Evolutionary conservation across 2,329 filamentous ascomycete genomes (phyloP).

Genomic region (Cladophialophora chaetospira): DNA sequence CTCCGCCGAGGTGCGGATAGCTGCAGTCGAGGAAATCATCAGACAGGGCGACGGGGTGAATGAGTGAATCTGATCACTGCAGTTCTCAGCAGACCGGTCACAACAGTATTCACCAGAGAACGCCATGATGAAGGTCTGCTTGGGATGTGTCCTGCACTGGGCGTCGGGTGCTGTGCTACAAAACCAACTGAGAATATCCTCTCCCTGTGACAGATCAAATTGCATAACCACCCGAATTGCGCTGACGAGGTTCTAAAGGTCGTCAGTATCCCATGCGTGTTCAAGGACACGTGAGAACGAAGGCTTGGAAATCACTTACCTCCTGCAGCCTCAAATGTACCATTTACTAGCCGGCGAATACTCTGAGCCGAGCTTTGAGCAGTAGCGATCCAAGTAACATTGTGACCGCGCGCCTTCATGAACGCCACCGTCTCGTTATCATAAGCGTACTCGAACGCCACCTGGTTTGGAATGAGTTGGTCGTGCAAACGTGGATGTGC

Average conservation of each 20-base stretch:
- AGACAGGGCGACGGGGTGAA: too few species aligned
- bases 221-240: not conserved
- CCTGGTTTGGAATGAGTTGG: conserved; percentile 72
- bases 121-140: too few species aligned
- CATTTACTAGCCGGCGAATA: conserved; percentile 62
- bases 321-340: conserved; percentile 73
- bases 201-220: not conserved
- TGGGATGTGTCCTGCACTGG: not conserved
- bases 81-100: too few species aligned
- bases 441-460: conserved; percentile 69
- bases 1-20: too few species aligned
- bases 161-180: too few species aligned
- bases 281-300: not conserved
- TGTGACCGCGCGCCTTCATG: conserved; percentile 67
- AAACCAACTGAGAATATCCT: not conserved
- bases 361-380: conserved; percentile 69
- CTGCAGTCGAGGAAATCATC: too few species aligned
- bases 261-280: not conserved
- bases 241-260: conserved; percentile 5
- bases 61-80: too few species aligned
- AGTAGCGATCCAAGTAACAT: conserved; percentile 67
- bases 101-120: too few species aligned
- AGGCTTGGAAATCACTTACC: conserved; percentile 37
- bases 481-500: conserved; percentile 73
- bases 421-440: conserved; percentile 65